Evolutionary conservation across 75 land plant genomes (phyloP).

Genomic region (Chamaecyparis obtusa): DNA sequence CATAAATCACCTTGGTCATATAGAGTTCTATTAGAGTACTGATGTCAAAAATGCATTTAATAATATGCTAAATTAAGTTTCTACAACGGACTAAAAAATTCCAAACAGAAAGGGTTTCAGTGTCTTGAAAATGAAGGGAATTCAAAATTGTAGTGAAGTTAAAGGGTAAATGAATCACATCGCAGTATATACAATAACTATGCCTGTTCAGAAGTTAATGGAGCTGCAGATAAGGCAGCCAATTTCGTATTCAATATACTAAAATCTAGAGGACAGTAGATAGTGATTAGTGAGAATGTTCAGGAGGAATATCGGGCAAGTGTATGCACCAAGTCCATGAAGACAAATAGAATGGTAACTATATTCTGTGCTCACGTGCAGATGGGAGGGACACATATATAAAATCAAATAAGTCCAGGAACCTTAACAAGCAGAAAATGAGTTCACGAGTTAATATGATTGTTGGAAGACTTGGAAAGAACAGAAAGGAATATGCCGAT

Average conservation of each 20-base stretch:
- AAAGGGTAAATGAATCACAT: neutral
- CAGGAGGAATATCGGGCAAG: neutral
- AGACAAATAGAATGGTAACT: neutral
- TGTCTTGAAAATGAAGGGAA: neutral
- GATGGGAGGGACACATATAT: neutral
- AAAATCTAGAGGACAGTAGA: neutral
- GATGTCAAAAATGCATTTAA: neutral
- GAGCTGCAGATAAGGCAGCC: neutral
- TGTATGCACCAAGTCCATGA: neutral
- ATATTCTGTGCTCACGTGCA: neutral
- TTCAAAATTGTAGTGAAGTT: neutral
- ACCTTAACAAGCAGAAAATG: neutral
- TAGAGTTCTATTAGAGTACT: neutral
- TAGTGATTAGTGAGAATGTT: neutral
- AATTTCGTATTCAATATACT: too few species aligned
- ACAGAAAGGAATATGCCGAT: neutral
- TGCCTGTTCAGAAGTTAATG: neutral
- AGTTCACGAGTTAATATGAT: too few species aligned
- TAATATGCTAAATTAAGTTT: neutral
- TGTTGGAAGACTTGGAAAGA: neutral
- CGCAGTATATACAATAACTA: neutral
- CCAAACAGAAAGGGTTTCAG: neutral
- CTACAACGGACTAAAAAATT: neutral
- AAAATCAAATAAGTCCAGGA: neutral
- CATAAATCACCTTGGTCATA: neutral